These are phyloP conservation scores for Trichoderma sp. DNA, from an alignment of 2,329 filamentous ascomycete genomes.

Conservation along the genomic window DNA sequence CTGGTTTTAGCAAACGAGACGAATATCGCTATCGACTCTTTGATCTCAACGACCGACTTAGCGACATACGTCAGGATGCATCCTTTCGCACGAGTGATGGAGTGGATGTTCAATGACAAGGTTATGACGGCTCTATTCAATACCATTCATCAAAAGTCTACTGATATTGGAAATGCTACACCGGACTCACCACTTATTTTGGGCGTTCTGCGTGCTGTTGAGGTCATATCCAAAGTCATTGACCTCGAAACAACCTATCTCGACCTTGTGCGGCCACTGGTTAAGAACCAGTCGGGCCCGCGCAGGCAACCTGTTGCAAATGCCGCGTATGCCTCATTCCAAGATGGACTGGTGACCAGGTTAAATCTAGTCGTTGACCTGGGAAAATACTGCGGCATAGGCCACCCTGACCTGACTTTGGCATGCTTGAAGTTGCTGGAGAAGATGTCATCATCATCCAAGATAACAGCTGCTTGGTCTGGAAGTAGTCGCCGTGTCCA, in stretches of 20 bases:
- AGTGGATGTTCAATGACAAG: conserved; percentile 96
- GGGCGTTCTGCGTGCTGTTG: conserved; percentile 76
- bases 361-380: conserved; percentile 79
- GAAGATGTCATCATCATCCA: conserved; percentile 82
- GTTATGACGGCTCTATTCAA: conserved; percentile 80
- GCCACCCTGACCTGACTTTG: conserved; percentile 78
- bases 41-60: conserved; percentile 74
- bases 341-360: conserved; percentile 85
- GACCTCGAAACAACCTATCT: conserved; percentile 90
- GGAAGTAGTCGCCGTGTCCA: conserved; percentile 65
- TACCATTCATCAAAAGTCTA: conserved; percentile 75
- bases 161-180: conserved; percentile 71
- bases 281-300: conserved; percentile 67
- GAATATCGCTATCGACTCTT: conserved; percentile 72
- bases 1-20: conserved; percentile 83
- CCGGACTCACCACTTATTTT: conserved; percentile 81
- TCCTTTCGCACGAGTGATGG: conserved; percentile 92
- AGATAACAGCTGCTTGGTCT: conserved; percentile 71
- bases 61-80: conserved; percentile 83
- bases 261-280: conserved; percentile 79
- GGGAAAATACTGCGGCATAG: conserved; percentile 83
- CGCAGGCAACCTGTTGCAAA: conserved; percentile 64
- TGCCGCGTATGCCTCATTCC: conserved; percentile 81
- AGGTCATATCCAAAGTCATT: conserved; percentile 81
- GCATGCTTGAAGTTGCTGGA: conserved; percentile 81